Base-by-base conservation (phyloP, 805 yeast species). In the Lipomyces kockii region DNA sequence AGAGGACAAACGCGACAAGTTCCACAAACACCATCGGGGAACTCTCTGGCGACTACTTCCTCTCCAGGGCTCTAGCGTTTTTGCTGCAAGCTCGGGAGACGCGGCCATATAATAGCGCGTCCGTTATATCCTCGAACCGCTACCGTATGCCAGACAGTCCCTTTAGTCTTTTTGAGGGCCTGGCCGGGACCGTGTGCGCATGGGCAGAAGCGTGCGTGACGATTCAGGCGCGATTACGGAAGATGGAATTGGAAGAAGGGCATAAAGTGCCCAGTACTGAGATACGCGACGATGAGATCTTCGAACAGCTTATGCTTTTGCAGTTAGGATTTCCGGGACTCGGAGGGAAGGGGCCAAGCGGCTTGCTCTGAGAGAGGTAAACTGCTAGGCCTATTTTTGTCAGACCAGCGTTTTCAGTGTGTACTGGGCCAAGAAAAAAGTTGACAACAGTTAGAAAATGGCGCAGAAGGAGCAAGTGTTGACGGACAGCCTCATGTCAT, bases 251-350 rank as follows among this genome's bases (percentile, higher is more conserved):
- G 0, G 55, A 20, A 52, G 55, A 20, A 5, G 34, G 8, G 14
- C 27, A 25, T 17, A 52, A 52, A 2, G 6, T 52, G 55, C 2
- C 29, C 32, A 5, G 7, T 14, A 9, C 34, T n/a, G 32, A 11
- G 27, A 12, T 52, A 8, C 14, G 1, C 9, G 17, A 8, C 55
- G 55, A 52, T 7, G 29, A 52, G 29, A 52, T 22, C 29, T 52
- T 52, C 34, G 5, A 7, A 52, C 27, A 52, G n/a, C 29, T n/a
- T 9, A 5, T 17, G 34, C 35, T 22, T 22, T 25, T 7, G 29
- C 55, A 25, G 34, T 52, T 52, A 52, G 55, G 55, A 52, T 25
- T 52, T 22, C 55, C 55, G 55, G 55, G 55, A 8, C 55, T 52
- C 27, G 55, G 29, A 25, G 20, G 25, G 11, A 52, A 52, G 4